Evolutionary conservation across 2,329 filamentous ascomycete species (phyloP).

Genomic region (Myriangium duriaei): DNA sequence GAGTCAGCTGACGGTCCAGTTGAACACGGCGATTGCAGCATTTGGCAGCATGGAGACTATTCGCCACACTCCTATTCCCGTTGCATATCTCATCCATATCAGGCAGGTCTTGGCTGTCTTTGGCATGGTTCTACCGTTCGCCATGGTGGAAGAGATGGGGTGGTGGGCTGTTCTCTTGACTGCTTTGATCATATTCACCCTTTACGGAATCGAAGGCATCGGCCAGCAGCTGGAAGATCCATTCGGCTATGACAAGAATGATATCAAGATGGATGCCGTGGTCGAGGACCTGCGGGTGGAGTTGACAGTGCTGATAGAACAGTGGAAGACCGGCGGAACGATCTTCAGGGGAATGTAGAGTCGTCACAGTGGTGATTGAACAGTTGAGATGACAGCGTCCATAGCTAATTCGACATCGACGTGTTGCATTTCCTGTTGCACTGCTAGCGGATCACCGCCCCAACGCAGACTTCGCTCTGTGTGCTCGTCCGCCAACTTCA

Average conservation of each 20-base stretch:
- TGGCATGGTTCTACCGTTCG: constrained; percentile 48
- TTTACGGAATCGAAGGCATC: constrained; percentile 53
- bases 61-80: constrained; percentile 49
- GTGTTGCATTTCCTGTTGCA: constrained; percentile 52
- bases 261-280: constrained; percentile 56
- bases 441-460: constrained; percentile 64
- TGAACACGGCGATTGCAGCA: constrained; percentile 44
- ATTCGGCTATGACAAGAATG: constrained; percentile 52
- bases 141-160: constrained; percentile 49
- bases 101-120: constrained; percentile 52
- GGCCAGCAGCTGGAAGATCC: constrained; percentile 53
- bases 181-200: constrained; percentile 48
- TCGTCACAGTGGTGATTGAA: constrained; percentile 41
- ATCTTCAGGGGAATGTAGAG: constrained; percentile 7
- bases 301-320: constrained; percentile 10
- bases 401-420: constrained; percentile 44
- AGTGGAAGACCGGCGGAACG: constrained; percentile 10
- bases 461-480: constrained; percentile 85
- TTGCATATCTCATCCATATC: constrained; percentile 53
- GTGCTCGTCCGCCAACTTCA: constrained; percentile 54
- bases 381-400: constrained; percentile 43
- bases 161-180: constrained; percentile 51
- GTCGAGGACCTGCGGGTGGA: constrained; percentile 42
- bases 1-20: constrained; percentile 43
- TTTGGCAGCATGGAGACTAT: constrained; percentile 56